Conservation (phyloP, 768 basidiomycete species). For the Lyophyllum atratum region DNA sequence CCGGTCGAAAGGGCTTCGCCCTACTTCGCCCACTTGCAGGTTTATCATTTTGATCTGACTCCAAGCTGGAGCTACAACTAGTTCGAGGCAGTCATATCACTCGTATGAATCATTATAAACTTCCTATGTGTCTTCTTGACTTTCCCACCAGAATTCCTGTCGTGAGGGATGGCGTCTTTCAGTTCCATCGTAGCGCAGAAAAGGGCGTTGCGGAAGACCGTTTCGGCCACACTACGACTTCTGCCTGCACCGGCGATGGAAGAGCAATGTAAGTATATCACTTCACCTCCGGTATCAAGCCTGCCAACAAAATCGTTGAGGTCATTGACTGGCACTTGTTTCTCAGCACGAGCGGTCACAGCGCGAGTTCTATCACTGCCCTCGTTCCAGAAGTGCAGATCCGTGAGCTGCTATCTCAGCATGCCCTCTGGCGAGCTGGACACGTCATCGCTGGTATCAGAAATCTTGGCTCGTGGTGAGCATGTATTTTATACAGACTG, state of each 20-base stretch:
- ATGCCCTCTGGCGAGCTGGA: conserved; percentile 76
- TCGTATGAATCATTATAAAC: background rate
- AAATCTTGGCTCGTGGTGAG: conserved; percentile 59
- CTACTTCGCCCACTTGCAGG: too few relatives aligned
- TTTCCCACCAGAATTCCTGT: background rate
- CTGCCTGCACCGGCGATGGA: conserved; percentile 48
- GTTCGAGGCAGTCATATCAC: background rate
- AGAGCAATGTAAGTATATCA: conserved; percentile 56
- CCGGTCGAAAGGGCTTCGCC: too few relatives aligned
- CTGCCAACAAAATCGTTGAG: background rate
- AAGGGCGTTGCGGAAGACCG: conserved; percentile 50
- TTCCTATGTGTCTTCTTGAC: background rate
- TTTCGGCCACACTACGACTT: conserved; percentile 44
- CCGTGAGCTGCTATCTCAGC: conserved; percentile 76
- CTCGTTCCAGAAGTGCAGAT: conserved; percentile 47
- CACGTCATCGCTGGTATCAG: conserved; percentile 51
- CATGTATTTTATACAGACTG: background rate
- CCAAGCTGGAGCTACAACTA: too few relatives aligned
- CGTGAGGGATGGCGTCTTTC: background rate
- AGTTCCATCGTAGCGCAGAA: conserved; percentile 50
- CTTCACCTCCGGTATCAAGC: background rate
- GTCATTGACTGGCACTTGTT: conserved; percentile 6
- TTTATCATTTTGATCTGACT: too few relatives aligned
- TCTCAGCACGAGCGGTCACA: conserved; percentile 48
- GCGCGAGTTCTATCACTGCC: conserved; percentile 50